Conservation (phyloP, 108 stramenopile genomes). For the Skeletonema grethae region DNA sequence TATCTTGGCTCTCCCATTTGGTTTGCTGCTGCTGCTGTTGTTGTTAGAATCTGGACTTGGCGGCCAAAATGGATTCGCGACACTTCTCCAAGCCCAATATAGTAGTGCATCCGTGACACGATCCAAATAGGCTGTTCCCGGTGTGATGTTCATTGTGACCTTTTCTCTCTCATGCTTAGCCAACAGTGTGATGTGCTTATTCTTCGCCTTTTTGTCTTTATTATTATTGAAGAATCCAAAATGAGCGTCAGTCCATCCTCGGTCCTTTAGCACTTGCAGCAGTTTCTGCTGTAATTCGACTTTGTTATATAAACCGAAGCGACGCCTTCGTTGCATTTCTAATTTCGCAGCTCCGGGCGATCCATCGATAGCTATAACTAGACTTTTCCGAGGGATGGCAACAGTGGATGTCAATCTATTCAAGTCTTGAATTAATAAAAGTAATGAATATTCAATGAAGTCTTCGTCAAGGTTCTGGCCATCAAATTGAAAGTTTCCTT, state of each 20-base stretch:
- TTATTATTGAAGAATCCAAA: slow-evolving; percentile 26
- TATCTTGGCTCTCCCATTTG: slow-evolving; percentile 44
- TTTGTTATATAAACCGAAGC: slow-evolving; percentile 48
- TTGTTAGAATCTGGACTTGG: background rate
- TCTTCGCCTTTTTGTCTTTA: slow-evolving; percentile 11
- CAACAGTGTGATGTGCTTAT: slow-evolving; percentile 17
- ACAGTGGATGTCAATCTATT: slow-evolving; percentile 50
- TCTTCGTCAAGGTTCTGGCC: slow-evolving; percentile 31
- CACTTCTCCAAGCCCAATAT: slow-evolving; percentile 86
- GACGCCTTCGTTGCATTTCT: slow-evolving; percentile 74
- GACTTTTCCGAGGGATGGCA: slow-evolving; percentile 65
- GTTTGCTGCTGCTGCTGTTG: background rate
- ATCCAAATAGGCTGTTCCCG: slow-evolving; percentile 81
- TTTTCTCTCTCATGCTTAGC: slow-evolving; percentile 42
- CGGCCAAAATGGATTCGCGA: slow-evolving; percentile 41
- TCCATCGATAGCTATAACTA: slow-evolving; percentile 88
- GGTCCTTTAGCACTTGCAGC: slow-evolving; percentile 39
- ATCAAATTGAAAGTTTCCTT: background rate
- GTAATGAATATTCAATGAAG: slow-evolving; percentile 50
- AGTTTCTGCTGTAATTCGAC: slow-evolving; percentile 53
- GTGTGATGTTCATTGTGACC: slow-evolving; percentile 68
- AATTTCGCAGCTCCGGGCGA: slow-evolving; percentile 84
- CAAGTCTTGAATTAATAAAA: slow-evolving; percentile 70
- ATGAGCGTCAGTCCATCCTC: slow-evolving; percentile 42
- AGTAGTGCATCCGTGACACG: slow-evolving; percentile 65